These are phyloP conservation scores for Tothia fuscella DNA, from an alignment of 2,329 filamentous ascomycete genomes.

Conservation along the genomic window DNA sequence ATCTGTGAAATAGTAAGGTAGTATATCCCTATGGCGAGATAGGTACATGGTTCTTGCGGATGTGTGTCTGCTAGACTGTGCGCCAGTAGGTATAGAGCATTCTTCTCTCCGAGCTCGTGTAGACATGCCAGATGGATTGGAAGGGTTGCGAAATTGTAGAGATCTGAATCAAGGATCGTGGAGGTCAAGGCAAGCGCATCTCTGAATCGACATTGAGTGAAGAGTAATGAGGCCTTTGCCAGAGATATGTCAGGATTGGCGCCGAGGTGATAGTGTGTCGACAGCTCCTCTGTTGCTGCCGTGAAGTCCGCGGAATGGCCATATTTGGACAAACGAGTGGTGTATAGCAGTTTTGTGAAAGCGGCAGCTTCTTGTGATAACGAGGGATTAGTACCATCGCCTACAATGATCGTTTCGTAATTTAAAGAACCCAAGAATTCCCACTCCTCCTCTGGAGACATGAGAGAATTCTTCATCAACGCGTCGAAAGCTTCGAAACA, in stretches of 20 bases:
- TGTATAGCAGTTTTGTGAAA: conserved; percentile 94
- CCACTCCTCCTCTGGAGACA: conserved; percentile 83
- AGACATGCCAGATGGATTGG: conserved; percentile 86
- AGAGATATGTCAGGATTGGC: conserved; percentile 83
- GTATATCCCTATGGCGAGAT: conserved; percentile 90
- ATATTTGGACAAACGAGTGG: conserved; percentile 89
- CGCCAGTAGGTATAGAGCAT: conserved; percentile 79
- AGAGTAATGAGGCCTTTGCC: conserved; percentile 79
- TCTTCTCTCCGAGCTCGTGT: conserved; percentile 76
- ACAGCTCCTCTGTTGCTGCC: conserved; percentile 76
- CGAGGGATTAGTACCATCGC: conserved; percentile 36
- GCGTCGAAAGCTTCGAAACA: conserved; percentile 98
- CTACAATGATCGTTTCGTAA: conserved; percentile 67
- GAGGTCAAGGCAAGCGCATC: conserved; percentile 78
- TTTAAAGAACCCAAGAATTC: conserved; percentile 77
- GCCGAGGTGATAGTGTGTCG: conserved; percentile 81
- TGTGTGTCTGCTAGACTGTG: conserved; percentile 89
- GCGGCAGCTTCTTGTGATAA: conserved; percentile 76
- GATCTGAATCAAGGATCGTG: conserved; percentile 67
- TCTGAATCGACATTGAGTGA: conserved; percentile 87
- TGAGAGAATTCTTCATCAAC: conserved; percentile 89
- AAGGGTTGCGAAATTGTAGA: conserved; percentile 80
- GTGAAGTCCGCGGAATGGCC: conserved; percentile 74
- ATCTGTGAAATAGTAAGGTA: conserved; percentile 85
- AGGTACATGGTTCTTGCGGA: conserved; percentile 81